Evolutionary conservation across 371 early-diverging fungal species (phyloP), one percentile per base, ranked within the genome.

Genomic region (Mortierella sp.): DNA sequence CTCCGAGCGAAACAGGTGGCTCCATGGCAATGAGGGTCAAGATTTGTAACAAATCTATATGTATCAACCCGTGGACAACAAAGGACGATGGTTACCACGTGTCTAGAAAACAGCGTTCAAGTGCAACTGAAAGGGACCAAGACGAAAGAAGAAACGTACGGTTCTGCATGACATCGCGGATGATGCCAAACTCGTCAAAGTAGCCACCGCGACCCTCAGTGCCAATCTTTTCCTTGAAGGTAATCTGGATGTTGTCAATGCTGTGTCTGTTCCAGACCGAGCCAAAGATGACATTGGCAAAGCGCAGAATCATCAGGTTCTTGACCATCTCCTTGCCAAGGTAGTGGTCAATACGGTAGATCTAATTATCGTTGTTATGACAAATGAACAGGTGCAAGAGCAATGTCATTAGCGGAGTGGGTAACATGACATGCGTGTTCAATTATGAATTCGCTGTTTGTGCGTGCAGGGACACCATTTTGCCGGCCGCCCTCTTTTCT

Each of bases 141-240:
- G 3, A 37, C n/a, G 34, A 57, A 34, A 72, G 21, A 54, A 34
- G 69, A 0, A 40, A 40, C 91, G 84, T 90, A 92, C 92, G 96
- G 93, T 99, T 99, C 91, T 99, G 99, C 94, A 99, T 98, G 46
- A 99, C 99, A 88, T 99, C 99, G 79, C 99, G 97, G 81, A 99
- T 97, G 72, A 99, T 98, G 71, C 99, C 99, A 89, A 97, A 98
- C 88, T 98, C 96, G 89, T 99, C 99, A 94, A 99, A 99, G 91
- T 99, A 99, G 16, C 98, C 98, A 59, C 99, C 99, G 51, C 99
- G 96, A 57, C 99, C 99, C 84, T 99, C 97, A 9, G 98, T 99
- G 31, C 99, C 99, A 88, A 99, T 94, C 76, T 94, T 94, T 83
- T 99, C 99, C 88, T 99, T 99, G 90, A 99, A 99, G 0, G 97